Evolutionary conservation across 2,329 filamentous ascomycete species (phyloP).

Genomic region (Fusarium humuli): DNA sequence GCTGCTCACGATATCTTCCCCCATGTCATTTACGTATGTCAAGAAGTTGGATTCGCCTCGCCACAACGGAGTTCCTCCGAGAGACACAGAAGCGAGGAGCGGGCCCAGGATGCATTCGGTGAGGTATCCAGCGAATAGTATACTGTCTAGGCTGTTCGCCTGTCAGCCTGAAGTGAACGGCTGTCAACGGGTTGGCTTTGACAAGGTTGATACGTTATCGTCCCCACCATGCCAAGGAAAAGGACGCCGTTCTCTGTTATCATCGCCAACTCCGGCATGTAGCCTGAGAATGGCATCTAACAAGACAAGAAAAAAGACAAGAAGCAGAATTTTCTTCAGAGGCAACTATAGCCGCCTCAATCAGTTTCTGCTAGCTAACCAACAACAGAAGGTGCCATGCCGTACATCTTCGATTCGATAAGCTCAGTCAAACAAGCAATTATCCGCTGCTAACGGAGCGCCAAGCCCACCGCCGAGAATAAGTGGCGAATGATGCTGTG

Average conservation of each 20-base stretch:
- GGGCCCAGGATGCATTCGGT: conserved; percentile 1
- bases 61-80: conserved; percentile 37
- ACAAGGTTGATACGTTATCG: conserved; percentile 25
- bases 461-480: conserved; percentile 29
- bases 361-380: conserved; percentile 13
- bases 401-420: conserved; percentile 15
- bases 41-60: conserved; percentile 8
- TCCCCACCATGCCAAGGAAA: conserved; percentile 6
- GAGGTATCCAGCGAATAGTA: conserved; percentile 17
- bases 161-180: conserved; percentile 7
- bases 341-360: conserved; percentile 20
- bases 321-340: conserved; percentile 1
- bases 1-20: conserved; percentile 31
- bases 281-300: conserved; percentile 1
- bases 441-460: conserved; percentile 23
- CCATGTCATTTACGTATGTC: conserved; percentile 1
- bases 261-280: conserved; percentile 19
- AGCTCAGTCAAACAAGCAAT: conserved; percentile 21
- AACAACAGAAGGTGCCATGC: conserved; percentile 18
- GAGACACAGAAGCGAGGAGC: conserved; percentile 4
- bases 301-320: not conserved
- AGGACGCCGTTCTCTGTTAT: conserved; percentile 1
- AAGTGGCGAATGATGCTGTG: conserved; percentile 32
- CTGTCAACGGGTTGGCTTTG: conserved; percentile 8
- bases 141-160: not conserved